Evolutionary conservation across 1,139 yeast genomes (phyloP).

Genomic region (Kodamaea anthophila): DNA sequence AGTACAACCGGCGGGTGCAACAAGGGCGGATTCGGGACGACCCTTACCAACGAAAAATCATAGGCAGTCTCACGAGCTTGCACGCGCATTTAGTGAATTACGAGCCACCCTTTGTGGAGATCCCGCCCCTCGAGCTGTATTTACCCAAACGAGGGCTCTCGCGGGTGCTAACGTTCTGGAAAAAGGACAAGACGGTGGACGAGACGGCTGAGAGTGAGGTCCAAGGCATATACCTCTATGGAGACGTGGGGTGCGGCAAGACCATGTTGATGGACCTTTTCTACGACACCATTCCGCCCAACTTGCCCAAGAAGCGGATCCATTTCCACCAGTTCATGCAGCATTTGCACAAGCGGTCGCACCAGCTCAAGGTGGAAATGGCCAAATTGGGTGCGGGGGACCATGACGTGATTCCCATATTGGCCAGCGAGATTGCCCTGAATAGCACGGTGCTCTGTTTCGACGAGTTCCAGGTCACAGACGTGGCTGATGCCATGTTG

Average conservation of each 20-base stretch:
- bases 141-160: slow-evolving; percentile 7
- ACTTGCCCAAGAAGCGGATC: slow-evolving; percentile 68
- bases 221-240: slow-evolving; percentile 87
- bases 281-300: slow-evolving; percentile 72
- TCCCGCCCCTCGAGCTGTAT: slow-evolving; percentile 40
- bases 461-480: slow-evolving; percentile 95
- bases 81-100: slow-evolving; percentile 45
- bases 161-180: slow-evolving; percentile 7
- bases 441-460: slow-evolving; percentile 78
- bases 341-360: slow-evolving; percentile 79
- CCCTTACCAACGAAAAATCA: slow-evolving; percentile 60
- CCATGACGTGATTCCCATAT: slow-evolving; percentile 74
- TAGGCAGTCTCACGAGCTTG: slow-evolving; percentile 46
- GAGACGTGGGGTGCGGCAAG: slow-evolving; percentile 98
- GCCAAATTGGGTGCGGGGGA: slow-evolving; percentile 23
- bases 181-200: slow-evolving; percentile 1
- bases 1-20: slow-evolving; percentile 53
- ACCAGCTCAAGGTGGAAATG: slow-evolving; percentile 52
- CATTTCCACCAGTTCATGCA: slow-evolving; percentile 99
- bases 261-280: slow-evolving; percentile 97
- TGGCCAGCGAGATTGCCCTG: slow-evolving; percentile 80
- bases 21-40: slow-evolving; percentile 54
- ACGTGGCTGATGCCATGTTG: slow-evolving; percentile 97
- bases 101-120: slow-evolving; percentile 47
- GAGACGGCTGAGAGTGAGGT: slow-evolving; percentile 24